Percentiles rank a stretch among this genome's conserved stretches.
Evolutionary conservation across 1,284 basidiomycete genomes (phyloP).

Genomic region (Apiotrichum sp.): DNA sequence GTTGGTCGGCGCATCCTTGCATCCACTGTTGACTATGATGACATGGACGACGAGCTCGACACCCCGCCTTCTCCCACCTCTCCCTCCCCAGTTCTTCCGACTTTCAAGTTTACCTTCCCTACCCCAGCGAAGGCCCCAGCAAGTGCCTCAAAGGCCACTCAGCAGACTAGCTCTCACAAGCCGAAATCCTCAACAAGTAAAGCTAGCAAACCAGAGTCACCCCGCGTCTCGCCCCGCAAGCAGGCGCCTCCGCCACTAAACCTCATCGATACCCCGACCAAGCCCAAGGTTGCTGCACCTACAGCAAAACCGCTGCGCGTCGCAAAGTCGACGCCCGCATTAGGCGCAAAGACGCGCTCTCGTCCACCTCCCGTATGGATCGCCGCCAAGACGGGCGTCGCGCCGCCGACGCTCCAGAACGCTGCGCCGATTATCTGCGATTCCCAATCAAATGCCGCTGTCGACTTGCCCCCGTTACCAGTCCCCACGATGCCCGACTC

Average conservation of each 20-base stretch:
- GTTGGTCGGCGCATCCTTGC: constrained; percentile 18
- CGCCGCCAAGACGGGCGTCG: constrained; percentile 22
- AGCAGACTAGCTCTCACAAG: background rate
- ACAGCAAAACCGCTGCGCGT: background rate
- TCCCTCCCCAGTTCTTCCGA: background rate
- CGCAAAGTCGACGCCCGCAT: constrained; percentile 9
- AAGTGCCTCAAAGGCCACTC: background rate
- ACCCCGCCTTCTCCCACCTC: background rate
- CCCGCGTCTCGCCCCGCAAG: background rate
- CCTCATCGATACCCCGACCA: background rate
- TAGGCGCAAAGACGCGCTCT: background rate
- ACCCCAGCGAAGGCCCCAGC: background rate
- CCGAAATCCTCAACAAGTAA: background rate
- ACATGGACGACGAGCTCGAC: constrained; percentile 6
- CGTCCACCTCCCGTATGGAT: constrained; percentile 20
- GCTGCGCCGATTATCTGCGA: constrained; percentile 40
- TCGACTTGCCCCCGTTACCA: constrained; percentile 41
- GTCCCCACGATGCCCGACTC: constrained; percentile 10
- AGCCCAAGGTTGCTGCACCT: background rate
- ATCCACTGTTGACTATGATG: constrained; percentile 18
- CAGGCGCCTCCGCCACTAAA: background rate
- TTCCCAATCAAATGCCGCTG: constrained; percentile 35
- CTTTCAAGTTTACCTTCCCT: background rate
- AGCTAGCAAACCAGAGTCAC: background rate
- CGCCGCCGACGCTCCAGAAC: constrained; percentile 28